phyloP scores from a whole-genome alignment of 2,329 filamentous ascomycete genomes.

The Rhytidhysteron rufulum region DNA sequence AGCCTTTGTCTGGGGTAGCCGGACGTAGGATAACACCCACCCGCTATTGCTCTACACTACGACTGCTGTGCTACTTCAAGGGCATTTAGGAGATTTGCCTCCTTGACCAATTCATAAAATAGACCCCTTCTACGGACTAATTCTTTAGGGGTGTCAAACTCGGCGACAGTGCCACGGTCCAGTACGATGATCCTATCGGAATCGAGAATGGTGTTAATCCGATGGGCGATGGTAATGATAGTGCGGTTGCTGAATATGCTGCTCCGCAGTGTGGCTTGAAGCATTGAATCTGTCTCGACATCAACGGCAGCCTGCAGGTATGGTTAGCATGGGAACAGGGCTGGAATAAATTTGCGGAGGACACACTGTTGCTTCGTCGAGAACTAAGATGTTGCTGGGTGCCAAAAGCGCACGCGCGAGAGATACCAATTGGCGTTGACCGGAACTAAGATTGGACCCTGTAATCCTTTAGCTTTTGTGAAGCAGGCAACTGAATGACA shows the following conservation, averaged over 20 bases:
- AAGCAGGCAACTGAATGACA: too few species aligned
- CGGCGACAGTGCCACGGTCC: slow-evolving; percentile 82
- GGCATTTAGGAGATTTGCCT: slow-evolving; percentile 67
- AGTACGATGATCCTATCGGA: slow-evolving; percentile 89
- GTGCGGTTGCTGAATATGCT: slow-evolving; percentile 81
- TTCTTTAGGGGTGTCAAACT: slow-evolving; percentile 83
- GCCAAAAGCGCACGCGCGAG: slow-evolving; percentile 90
- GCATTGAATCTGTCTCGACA: slow-evolving; percentile 63
- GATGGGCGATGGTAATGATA: slow-evolving; percentile 97
- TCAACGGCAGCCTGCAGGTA: slow-evolving; percentile 59
- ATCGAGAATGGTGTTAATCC: slow-evolving; percentile 93
- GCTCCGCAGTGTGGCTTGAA: slow-evolving; percentile 61
- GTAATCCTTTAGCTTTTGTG: too few species aligned
- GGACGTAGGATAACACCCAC: neutral
- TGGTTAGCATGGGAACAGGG: slow-evolving; percentile 5
- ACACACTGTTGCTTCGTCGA: slow-evolving; percentile 90
- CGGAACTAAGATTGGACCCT: slow-evolving; percentile 94
- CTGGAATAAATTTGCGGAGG: slow-evolving; percentile 39
- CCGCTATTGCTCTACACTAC: neutral
- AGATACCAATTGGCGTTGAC: slow-evolving; percentile 90
- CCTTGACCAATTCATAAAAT: slow-evolving; percentile 88
- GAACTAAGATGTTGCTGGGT: slow-evolving; percentile 92
- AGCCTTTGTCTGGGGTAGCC: too few species aligned
- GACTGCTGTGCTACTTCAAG: slow-evolving; percentile 18
- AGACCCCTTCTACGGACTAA: slow-evolving; percentile 72